Conservation (phyloP, 2,329 filamentous ascomycete genomes). For the Colletotrichum sp. region DNA sequence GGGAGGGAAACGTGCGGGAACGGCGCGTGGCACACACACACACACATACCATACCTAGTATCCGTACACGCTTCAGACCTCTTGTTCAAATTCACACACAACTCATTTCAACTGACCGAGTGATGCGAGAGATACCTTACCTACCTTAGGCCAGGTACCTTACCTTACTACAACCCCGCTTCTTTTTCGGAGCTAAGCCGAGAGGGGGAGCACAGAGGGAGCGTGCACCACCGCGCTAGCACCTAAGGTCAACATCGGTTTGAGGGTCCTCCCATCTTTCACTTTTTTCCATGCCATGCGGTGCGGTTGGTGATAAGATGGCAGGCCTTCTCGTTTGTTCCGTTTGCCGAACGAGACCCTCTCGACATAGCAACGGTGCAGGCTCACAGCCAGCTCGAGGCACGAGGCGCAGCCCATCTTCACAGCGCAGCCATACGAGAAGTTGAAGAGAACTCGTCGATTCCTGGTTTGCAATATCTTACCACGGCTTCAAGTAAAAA, state of each 20-base stretch:
- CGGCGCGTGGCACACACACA: background rate
- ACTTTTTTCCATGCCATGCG: background rate
- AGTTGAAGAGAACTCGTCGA: background rate
- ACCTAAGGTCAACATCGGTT: background rate
- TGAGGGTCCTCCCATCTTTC: background rate
- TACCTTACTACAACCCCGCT: background rate
- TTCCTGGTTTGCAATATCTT: background rate
- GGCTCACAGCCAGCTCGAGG: background rate
- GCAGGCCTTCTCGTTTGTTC: no score
- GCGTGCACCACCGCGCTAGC: background rate
- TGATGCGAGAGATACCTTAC: no score
- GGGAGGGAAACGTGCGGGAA: background rate
- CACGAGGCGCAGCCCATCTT: background rate
- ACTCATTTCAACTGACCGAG: no score
- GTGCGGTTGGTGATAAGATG: background rate
- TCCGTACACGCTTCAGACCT: no score
- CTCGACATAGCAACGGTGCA: background rate
- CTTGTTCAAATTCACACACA: no score
- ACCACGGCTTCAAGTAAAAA: background rate
- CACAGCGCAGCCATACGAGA: background rate
- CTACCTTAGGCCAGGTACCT: no score
- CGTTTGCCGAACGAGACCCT: background rate
- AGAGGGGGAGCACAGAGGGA: background rate
- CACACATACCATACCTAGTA: no score
- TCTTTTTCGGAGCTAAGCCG: background rate